These are phyloP conservation scores for Vaccinium darrowii DNA, from an alignment of 148 eudicot genomes.

Conservation along the genomic window DNA sequence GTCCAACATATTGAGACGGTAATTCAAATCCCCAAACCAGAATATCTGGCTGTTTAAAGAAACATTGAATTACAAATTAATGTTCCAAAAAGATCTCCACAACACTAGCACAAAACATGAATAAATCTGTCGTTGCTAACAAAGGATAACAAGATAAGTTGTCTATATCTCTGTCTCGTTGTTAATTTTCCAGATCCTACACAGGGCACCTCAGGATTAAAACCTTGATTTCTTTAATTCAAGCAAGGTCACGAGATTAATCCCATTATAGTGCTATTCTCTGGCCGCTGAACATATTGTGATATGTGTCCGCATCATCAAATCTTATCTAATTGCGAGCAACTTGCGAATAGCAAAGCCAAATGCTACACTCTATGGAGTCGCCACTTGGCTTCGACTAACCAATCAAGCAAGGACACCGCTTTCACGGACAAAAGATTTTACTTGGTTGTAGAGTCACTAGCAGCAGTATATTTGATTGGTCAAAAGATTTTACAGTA, in stretches of 20 bases:
- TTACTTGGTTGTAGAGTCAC: background rate
- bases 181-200: background rate
- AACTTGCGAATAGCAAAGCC: too few relatives aligned
- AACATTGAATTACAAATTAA: conserved; percentile 11
- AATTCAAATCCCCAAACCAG: conserved; percentile 99
- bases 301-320: background rate
- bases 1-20: conserved; percentile 79
- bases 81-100: background rate
- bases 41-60: conserved; percentile 77
- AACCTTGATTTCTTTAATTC: background rate
- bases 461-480: background rate
- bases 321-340: too few relatives aligned
- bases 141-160: background rate
- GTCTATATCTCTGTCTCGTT: background rate
- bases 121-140: background rate
- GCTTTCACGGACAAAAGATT: background rate
- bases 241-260: too few relatives aligned
- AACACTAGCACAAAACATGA: background rate
- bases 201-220: background rate
- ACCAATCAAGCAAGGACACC: too few relatives aligned
- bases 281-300: background rate
- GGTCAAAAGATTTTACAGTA: background rate
- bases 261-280: background rate
- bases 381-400: background rate
- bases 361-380: too few relatives aligned